Conservation (phyloP, 164 flowering plant species). For the Paratinospora sagittata region DNA sequence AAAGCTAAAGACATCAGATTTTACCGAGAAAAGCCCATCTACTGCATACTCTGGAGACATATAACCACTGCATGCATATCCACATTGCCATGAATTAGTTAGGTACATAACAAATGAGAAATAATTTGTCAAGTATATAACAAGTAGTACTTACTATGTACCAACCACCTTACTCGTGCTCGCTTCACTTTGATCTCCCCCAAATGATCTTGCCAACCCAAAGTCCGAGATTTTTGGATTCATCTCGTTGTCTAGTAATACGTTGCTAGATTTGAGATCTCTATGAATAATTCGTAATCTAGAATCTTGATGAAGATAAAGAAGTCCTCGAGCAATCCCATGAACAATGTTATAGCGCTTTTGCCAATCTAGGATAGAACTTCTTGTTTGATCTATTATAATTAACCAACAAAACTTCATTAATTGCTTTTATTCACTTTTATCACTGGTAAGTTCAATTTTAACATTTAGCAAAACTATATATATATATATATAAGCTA, state of each 20-base stretch:
- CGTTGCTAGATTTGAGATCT: slow-evolving; percentile 10
- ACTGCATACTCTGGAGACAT: no score
- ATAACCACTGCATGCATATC: no score
- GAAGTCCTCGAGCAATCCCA: slow-evolving; percentile 10
- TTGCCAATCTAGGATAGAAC: slow-evolving; percentile 1
- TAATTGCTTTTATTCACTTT: not conserved
- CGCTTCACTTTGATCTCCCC: slow-evolving; percentile 7
- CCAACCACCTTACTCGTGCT: slow-evolving; percentile 9
- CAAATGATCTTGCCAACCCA: slow-evolving; percentile 8
- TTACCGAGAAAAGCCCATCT: no score
- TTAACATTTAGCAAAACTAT: not conserved
- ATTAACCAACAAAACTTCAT: not conserved
- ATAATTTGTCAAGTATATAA: not conserved
- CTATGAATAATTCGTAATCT: slow-evolving; percentile 14
- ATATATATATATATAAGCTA: no score
- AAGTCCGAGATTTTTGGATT: slow-evolving; percentile 11
- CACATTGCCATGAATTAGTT: no score
- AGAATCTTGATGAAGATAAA: slow-evolving; percentile 14
- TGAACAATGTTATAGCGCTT: slow-evolving; percentile 4
- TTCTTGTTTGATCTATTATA: slow-evolving; percentile 2
- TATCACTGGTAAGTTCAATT: not conserved
- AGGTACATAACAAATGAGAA: no score
- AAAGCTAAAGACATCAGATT: no score
- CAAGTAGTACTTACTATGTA: slow-evolving; percentile 8
- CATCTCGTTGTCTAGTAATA: slow-evolving; percentile 8